These are phyloP conservation scores for Telopea speciosissima DNA, from an alignment of 177 flowering plant genomes.

Conservation along the genomic window DNA sequence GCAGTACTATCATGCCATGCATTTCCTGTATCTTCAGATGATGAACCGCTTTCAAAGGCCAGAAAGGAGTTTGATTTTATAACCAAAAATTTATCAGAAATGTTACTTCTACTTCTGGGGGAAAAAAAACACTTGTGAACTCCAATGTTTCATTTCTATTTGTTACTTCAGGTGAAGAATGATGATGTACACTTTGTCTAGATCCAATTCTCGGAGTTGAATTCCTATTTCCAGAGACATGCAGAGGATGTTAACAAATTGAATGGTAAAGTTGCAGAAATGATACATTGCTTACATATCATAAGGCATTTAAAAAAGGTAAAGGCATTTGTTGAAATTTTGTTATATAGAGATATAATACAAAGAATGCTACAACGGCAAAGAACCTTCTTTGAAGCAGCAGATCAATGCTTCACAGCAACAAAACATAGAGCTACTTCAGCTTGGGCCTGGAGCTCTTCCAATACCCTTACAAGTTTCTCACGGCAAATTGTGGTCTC, in stretches of 20 bases:
- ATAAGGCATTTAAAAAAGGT: conserved; percentile 26
- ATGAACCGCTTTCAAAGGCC: conserved; percentile 74
- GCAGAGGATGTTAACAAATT: conserved; percentile 56
- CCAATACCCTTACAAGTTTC: conserved; percentile 70
- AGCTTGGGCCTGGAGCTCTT: conserved; percentile 91
- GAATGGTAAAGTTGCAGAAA: conserved; percentile 63
- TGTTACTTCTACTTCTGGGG: neutral
- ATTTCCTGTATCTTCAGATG: conserved; percentile 79
- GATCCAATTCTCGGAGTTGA: conserved; percentile 87
- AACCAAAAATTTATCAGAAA: neutral
- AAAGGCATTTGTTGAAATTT: conserved; percentile 14
- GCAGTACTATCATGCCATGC: conserved; percentile 75
- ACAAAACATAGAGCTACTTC: conserved; percentile 94
- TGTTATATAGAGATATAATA: no score
- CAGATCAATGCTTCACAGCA: conserved; percentile 56
- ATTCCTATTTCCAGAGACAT: conserved; percentile 57
- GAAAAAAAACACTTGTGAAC: neutral
- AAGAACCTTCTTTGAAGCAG: no score
- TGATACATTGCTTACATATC: conserved; percentile 83
- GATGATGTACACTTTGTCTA: conserved; percentile 72
- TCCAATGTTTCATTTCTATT: neutral
- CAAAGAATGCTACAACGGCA: no score
- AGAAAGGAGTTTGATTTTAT: conserved; percentile 59
- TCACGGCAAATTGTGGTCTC: conserved; percentile 51
- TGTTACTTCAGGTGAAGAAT: conserved; percentile 57